Conservation (phyloP, 495 filamentous ascomycete species). For the Daldinia bambusicola region DNA sequence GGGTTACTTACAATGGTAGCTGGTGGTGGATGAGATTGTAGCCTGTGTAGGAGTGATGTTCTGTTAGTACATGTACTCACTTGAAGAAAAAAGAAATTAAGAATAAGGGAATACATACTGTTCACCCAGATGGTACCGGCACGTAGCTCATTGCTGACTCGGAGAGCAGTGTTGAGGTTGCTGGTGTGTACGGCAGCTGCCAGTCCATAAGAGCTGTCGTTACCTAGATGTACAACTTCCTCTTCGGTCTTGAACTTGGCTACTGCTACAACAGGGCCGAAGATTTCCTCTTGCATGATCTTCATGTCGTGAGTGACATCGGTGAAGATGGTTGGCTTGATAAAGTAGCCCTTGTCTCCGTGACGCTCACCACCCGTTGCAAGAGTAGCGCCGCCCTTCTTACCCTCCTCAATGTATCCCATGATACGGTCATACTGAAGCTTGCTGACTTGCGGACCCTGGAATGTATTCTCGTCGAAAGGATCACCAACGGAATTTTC, state of each 20-base stretch:
- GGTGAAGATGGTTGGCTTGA: constrained; percentile 96
- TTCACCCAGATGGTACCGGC: constrained; percentile 98
- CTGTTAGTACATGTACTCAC: background rate
- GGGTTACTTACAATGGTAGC: constrained; percentile 65
- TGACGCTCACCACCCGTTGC: constrained; percentile 88
- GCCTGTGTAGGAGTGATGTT: constrained; percentile 5
- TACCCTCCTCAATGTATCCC: constrained; percentile 93
- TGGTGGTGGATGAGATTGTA: constrained; percentile 84
- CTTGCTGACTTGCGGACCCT: constrained; percentile 95
- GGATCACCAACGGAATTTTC: constrained; percentile 93
- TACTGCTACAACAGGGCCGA: constrained; percentile 92
- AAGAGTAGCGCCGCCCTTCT: constrained; percentile 85
- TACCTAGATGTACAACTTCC: constrained; percentile 83
- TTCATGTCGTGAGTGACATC: constrained; percentile 92
- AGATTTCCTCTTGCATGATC: constrained; percentile 99
- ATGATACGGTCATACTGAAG: constrained; percentile 98
- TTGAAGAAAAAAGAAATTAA: background rate
- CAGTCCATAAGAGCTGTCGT: constrained; percentile 86
- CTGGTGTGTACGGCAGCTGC: constrained; percentile 93
- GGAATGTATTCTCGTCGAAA: constrained; percentile 88
- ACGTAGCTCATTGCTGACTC: constrained; percentile 80
- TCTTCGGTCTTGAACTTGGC: constrained; percentile 93
- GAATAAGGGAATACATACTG: constrained; percentile 46
- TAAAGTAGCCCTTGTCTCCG: constrained; percentile 94
- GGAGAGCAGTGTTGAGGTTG: constrained; percentile 91